Percentiles rank a stretch among this genome's conserved stretches.
phyloP scores from a whole-genome alignment of 305 asterid genomes.

The Fraxinus angustifolia region DNA sequence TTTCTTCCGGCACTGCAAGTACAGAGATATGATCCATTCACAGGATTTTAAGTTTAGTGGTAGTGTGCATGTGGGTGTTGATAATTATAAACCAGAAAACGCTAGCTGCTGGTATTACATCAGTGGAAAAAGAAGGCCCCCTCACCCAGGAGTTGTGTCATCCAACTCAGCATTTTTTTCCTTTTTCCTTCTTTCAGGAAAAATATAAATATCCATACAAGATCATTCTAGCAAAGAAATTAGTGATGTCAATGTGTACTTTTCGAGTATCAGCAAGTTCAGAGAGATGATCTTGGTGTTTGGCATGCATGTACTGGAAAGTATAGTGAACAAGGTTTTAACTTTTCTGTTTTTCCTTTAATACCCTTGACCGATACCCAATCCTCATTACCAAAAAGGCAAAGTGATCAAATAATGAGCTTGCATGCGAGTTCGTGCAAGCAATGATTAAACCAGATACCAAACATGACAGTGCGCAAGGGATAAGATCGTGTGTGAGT shows the following conservation, averaged over 20 bases:
- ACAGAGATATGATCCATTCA: slow-evolving; percentile 53
- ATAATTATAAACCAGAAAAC: slow-evolving; percentile 12
- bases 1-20: slow-evolving; percentile 95
- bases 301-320: not conserved
- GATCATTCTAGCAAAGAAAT: not conserved
- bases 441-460: not conserved
- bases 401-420: not conserved
- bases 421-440: not conserved
- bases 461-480: not conserved
- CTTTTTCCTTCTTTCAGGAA: not conserved
- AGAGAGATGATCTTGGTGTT: not conserved
- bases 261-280: not conserved
- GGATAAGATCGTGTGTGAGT: not conserved
- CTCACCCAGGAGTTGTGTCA: not conserved
- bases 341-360: not conserved
- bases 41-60: slow-evolving; percentile 45
- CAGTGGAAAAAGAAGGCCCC: not conserved
- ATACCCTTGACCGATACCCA: not conserved
- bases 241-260: not conserved
- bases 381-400: not conserved
- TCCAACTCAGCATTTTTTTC: not conserved
- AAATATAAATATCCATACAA: not conserved
- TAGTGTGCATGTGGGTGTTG: slow-evolving; percentile 36
- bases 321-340: not conserved
- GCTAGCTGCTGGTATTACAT: not conserved